A percentile compares a stretch with the other conserved stretches of the same genome.
These are phyloP conservation scores for Ormosia semicastrata DNA, from an alignment of 306 rosid genomes.

Conservation along the genomic window DNA sequence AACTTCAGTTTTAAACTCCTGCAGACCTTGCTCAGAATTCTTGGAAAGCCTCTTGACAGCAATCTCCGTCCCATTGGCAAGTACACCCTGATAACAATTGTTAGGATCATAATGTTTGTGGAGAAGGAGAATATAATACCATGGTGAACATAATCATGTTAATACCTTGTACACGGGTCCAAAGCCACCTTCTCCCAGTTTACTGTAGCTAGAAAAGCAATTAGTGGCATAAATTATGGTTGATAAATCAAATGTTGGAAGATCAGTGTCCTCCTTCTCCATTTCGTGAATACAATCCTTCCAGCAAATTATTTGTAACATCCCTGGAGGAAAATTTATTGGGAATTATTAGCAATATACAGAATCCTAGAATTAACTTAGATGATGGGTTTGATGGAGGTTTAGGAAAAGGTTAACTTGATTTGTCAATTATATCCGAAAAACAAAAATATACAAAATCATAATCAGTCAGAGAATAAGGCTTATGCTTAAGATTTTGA, in stretches of 20 bases:
- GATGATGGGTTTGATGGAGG: not conserved
- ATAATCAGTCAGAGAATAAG: not conserved
- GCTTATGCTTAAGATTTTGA: not conserved
- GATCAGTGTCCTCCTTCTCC: not conserved
- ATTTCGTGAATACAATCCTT: not conserved
- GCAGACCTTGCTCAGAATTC: conserved; percentile 1
- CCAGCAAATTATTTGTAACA: not conserved
- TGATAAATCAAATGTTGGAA: conserved; percentile 2
- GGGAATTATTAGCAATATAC: not conserved
- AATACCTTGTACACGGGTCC: conserved; percentile 36
- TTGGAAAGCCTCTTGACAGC: conserved; percentile 22
- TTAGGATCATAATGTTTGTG: not conserved
- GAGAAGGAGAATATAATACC: not conserved
- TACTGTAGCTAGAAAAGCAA: not conserved
- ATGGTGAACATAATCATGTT: not conserved
- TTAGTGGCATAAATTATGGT: conserved; percentile 16
- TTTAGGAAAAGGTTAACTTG: not conserved
- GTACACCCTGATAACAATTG: not conserved
- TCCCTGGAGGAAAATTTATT: not conserved
- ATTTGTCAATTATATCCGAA: not conserved
- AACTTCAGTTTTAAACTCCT: conserved; percentile 29
- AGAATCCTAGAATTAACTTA: not conserved
- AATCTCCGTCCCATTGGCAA: not conserved
- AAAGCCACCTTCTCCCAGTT: conserved; percentile 34
- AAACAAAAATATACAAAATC: not conserved